Base-by-base conservation (phyloP, 495 filamentous ascomycete species). In the Penicillium robsamsonii region DNA sequence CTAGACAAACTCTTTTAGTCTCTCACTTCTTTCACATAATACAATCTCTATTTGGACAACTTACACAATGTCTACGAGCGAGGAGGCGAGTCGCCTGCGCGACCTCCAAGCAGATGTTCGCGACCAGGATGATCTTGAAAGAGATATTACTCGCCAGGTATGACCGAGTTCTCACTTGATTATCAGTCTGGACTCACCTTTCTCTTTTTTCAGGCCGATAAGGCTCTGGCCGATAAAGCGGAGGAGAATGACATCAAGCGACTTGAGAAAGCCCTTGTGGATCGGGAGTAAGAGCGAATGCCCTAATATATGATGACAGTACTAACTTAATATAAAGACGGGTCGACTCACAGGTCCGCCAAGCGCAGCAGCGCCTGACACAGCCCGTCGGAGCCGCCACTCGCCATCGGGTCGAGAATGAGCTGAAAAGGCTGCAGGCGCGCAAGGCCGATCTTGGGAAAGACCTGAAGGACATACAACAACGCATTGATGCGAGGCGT, bases 211-310 rank as follows among this genome's bases (percentile, higher is more conserved):
- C 77, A 96, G 76, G 92, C 93, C 1, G 91, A 90, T 60, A 81
- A 83, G 56, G 74, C 89, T 11, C 78, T 97, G 44, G 83, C 82
- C 27, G 89, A 92, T 59, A 87, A 89, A 63, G 92, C 93, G 24
- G 87, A 97, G 66, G 90, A 94, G 71, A 83, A 87, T 48, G 94
- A 98, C 60, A 81, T 84, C 55, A 94, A 91, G 66, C 84, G 93
- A 55, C 82, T 96, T 49, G 88, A 93, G 48, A 94, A 90, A 67
- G 84, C 88, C 1, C 71, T 81, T 46, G 70, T 60, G 2, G 84
- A 84, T 35, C 88, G 85, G 64, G 76, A 82, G 76, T 81, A 74
- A 54, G 71, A 24, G 27, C 6, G 18, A 27, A 27, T 15, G 7
- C 6, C 43, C 17, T 22, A 4, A 6, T 1, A 22, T n/a, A 13